These are phyloP conservation scores for Theileria parva DNA, from an alignment of 169 alveolate species.

Conservation along the genomic window DNA sequence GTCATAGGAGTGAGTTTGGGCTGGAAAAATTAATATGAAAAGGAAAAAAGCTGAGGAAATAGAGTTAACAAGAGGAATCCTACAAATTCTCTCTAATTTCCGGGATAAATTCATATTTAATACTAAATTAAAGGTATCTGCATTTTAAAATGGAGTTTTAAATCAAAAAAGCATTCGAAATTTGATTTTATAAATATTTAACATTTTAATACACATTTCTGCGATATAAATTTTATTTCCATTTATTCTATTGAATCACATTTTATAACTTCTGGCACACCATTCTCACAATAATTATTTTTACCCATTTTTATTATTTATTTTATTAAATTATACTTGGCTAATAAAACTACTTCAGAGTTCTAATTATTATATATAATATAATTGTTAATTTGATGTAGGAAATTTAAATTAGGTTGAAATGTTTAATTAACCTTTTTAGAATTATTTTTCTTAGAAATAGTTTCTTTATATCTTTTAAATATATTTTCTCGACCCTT, in stretches of 20 bases:
- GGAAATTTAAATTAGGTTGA: not conserved
- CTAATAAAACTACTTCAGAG: not conserved
- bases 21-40: not conserved
- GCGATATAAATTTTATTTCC: not conserved
- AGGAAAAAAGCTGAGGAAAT: not conserved
- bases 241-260: not conserved
- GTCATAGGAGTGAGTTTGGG: slow-evolving; percentile 10
- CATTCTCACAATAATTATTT: not conserved
- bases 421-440: not conserved
- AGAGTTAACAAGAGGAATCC: not conserved
- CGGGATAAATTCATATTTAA: not conserved
- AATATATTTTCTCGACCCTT: slow-evolving; percentile 62
- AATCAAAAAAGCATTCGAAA: not conserved
- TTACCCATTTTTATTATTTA: not conserved
- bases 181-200: not conserved
- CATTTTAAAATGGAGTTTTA: not conserved
- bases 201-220: not conserved
- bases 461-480: slow-evolving; percentile 6
- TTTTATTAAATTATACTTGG: not conserved
- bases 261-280: not conserved
- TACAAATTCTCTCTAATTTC: not conserved
- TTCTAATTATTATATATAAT: too few relatives aligned
- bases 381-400: not conserved
- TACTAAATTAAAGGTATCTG: not conserved
- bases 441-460: not conserved